Evolutionary conservation across 1,284 basidiomycete genomes (phyloP), one percentile per base, ranked within the genome.

Genomic region (Coniophora puteana): DNA sequence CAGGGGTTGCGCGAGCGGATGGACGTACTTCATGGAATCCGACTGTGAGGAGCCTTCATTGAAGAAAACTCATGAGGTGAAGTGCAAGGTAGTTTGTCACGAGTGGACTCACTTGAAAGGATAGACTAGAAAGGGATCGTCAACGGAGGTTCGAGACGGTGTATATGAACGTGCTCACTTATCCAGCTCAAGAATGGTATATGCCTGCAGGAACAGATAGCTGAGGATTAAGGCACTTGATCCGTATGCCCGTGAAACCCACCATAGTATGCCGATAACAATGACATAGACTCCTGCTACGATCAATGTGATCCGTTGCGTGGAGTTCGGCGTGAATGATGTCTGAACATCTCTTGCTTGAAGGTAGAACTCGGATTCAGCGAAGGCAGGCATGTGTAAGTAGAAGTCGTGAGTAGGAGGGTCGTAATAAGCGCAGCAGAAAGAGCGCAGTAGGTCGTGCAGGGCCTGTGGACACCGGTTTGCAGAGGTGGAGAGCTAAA

Each of bases 21-120:
- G 23, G 11, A 26, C 50, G 46, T 59, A 89, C 83, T 69, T 94
- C 91, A 65, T 94, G 91, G 64, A 93, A 90, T 36, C 91, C 89
- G 35, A 94, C 91, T 1, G 88, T 91, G 53, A 93, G 72, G 36
- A 84, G 57, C 56, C 82, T 87, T 49, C 41, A 25, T 41, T 42
- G 31, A 21, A 36, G 49, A 60, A 36, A 53, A 40, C 38, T 36
- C 23, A 40, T 27, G 21, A 18, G 14, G 37, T 40, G 13, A 26
- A 33, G 37, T n/a, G n/a, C n/a, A n/a, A 17, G 45, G 31, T 23
- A 8, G 16, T 16, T 12, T 40, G 16, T 23, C 8, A 14, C 20
- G 25, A 29, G 27, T 28, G 20, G 36, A 61, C 80, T 61, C 70
- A 89, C 83, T 93, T 93, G 79, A 94, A 95, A 1, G 92, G 92